Evolutionary conservation across 371 early-diverging fungal species (phyloP).

Genomic region (Lichtheimia corymbifera): DNA sequence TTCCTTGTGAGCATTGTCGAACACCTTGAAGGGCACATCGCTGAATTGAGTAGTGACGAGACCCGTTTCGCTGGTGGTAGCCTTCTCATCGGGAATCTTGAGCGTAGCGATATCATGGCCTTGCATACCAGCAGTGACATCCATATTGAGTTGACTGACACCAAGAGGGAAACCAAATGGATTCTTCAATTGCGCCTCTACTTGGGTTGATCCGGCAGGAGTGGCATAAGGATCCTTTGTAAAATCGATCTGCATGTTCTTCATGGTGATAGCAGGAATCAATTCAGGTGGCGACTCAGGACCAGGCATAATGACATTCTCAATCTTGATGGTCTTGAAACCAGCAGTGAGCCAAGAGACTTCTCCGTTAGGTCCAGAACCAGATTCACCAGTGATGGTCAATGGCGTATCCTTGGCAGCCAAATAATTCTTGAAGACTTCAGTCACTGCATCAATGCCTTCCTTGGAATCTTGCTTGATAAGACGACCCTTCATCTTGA

Average conservation of each 20-base stretch:
- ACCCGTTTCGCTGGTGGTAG: constrained; percentile 43
- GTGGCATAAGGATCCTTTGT: constrained; percentile 55
- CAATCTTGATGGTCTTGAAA: constrained; percentile 52
- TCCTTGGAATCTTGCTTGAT: constrained; percentile 46
- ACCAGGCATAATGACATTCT: constrained; percentile 47
- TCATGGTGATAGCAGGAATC: constrained; percentile 34
- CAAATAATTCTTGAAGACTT: constrained; percentile 56
- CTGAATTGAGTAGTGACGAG: constrained; percentile 49
- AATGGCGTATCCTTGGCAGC: constrained; percentile 47
- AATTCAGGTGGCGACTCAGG: constrained; percentile 16
- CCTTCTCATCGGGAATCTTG: constrained; percentile 46
- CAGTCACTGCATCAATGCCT: constrained; percentile 53
- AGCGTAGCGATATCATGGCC: constrained; percentile 45
- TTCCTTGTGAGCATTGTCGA: constrained; percentile 20
- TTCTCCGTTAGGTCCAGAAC: constrained; percentile 52
- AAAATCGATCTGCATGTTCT: constrained; percentile 56
- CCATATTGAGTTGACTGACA: constrained; percentile 50
- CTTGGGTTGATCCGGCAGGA: constrained; percentile 50
- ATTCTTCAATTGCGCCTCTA: constrained; percentile 52
- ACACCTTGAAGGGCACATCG: constrained; percentile 49
- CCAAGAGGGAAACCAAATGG: constrained; percentile 65
- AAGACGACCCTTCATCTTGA: constrained; percentile 58
- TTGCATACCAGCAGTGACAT: constrained; percentile 31
- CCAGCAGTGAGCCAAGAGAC: constrained; percentile 62
- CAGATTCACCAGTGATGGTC: constrained; percentile 54